These are phyloP conservation scores for Trifolium repens DNA, from an alignment of 306 rosid genomes.

Conservation along the genomic window DNA sequence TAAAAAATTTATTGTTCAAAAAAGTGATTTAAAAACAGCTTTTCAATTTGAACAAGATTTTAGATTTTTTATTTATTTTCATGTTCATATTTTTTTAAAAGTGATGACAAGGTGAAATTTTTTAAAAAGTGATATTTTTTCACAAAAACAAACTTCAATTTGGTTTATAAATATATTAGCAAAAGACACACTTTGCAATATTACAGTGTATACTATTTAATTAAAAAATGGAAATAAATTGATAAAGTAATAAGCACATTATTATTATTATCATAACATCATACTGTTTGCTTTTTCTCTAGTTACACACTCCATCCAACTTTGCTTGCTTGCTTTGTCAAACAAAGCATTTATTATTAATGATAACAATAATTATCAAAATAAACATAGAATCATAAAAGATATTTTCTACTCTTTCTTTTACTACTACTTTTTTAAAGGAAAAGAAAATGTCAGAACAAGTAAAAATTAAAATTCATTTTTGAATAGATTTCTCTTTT, in stretches of 20 bases:
- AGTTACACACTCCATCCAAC: slow-evolving; percentile 1
- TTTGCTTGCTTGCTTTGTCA: slow-evolving; percentile 37
- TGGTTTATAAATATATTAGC: too few relatives aligned
- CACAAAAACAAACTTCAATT: too few relatives aligned
- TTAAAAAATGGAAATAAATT: neutral
- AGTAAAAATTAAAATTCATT: neutral
- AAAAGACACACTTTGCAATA: too few relatives aligned
- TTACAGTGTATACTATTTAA: too few relatives aligned
- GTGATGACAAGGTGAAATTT: too few relatives aligned
- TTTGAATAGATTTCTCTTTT: neutral
- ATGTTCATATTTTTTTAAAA: too few relatives aligned
- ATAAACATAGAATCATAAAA: slow-evolving; percentile 12
- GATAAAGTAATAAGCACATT: slow-evolving; percentile 52
- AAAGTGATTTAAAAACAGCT: too few relatives aligned
- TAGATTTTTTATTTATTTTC: too few relatives aligned
- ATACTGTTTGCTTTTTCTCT: slow-evolving; percentile 40
- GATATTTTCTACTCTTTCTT: neutral
- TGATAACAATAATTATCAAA: slow-evolving; percentile 32
- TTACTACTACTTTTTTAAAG: neutral
- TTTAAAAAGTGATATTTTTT: too few relatives aligned
- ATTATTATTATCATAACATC: slow-evolving; percentile 40
- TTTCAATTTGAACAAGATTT: too few relatives aligned
- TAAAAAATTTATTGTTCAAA: too few relatives aligned
- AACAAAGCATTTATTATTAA: slow-evolving; percentile 34
- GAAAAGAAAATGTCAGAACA: slow-evolving; percentile 41